Base-by-base conservation (phyloP, 2,329 filamentous ascomycete genomes). In the Penicillium verrucosum region DNA sequence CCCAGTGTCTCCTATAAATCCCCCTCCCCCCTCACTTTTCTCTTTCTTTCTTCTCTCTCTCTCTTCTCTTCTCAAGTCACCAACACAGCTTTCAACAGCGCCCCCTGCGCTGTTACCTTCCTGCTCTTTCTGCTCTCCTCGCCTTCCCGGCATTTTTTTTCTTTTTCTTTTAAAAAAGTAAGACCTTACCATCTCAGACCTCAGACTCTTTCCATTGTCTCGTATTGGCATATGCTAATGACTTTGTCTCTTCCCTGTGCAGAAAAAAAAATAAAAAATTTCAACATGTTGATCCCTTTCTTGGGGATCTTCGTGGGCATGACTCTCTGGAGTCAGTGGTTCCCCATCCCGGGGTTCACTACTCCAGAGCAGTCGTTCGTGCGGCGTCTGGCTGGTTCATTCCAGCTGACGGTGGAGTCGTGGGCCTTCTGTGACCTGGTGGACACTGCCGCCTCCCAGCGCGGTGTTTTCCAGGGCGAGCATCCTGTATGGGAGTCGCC, bases 251-350 rank as follows among this genome's bases (percentile, higher is more conserved):
- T 10, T 36, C 12, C 21, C 2, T 16, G 5, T 21, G 2, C 29
- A 38, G n/a, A 37, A 38, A 30, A 52, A 21, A 51, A 21, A 21
- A 21, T 21, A 2, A 21, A 21, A 52, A 52, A 32, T 36, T 32
- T 51, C 23, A 64, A 50, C 30, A 63, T 69, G 60, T 40, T 68
- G 42, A 29, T 69, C 30, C 58, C 63, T 5, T 59, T 70, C 32
- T 21, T 68, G 32, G 55, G 60, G 4, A 29, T 66, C 30, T 58
- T 66, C 40, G 25, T 62, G 42, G 41, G 61, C 40, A 34, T 70
- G 38, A 58, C 65, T 46, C 56, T 70, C 29, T 67, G 65, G 65
- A 65, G 68, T 30, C 53, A 62, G 25, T 62, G 64, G 43, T 48
- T 62, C 43, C 62, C 60, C 10, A 58, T 67, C 29, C 65, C 65